Evolutionary conservation across 805 yeast species (phyloP).

Genomic region (Clavispora carvajalis): DNA sequence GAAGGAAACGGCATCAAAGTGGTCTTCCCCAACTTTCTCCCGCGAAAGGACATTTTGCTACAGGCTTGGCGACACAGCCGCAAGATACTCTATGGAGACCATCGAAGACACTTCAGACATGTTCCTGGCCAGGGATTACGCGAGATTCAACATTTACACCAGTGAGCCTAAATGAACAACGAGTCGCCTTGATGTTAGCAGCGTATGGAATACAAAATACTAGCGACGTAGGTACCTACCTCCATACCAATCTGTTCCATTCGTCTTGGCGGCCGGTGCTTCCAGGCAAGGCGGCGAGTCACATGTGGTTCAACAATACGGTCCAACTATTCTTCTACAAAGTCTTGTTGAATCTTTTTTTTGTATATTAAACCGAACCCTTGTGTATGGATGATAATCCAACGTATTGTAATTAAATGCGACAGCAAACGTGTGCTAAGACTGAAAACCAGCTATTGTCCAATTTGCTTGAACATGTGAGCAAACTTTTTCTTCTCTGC

Average conservation of each 20-base stretch:
- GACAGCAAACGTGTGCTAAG: not conserved
- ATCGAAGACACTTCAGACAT: slow-evolving; percentile 12
- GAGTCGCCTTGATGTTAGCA: not conserved
- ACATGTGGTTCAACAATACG: too few relatives aligned
- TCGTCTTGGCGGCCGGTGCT: too few relatives aligned
- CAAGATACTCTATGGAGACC: slow-evolving; percentile 25
- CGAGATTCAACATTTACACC: slow-evolving; percentile 13
- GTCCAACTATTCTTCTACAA: too few relatives aligned
- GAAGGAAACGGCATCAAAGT: slow-evolving; percentile 24
- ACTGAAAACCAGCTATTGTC: slow-evolving; percentile 6
- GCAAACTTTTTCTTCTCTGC: slow-evolving; percentile 27
- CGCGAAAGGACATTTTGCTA: slow-evolving; percentile 35
- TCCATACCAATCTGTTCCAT: too few relatives aligned
- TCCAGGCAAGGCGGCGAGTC: too few relatives aligned
- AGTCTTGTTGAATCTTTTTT: too few relatives aligned
- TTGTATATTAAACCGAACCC: slow-evolving; percentile 1
- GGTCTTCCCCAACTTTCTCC: slow-evolving; percentile 39
- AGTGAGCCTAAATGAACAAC: not conserved
- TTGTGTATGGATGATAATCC: not conserved
- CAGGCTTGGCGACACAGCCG: slow-evolving; percentile 37
- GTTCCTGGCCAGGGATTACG: slow-evolving; percentile 19
- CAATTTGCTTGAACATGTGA: slow-evolving; percentile 28
- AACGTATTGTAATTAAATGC: too few relatives aligned
- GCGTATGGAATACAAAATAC: too few relatives aligned
- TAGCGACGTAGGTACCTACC: too few relatives aligned